phyloP scores from a whole-genome alignment of 768 basidiomycete genomes.

The Dendrothele bispora region DNA sequence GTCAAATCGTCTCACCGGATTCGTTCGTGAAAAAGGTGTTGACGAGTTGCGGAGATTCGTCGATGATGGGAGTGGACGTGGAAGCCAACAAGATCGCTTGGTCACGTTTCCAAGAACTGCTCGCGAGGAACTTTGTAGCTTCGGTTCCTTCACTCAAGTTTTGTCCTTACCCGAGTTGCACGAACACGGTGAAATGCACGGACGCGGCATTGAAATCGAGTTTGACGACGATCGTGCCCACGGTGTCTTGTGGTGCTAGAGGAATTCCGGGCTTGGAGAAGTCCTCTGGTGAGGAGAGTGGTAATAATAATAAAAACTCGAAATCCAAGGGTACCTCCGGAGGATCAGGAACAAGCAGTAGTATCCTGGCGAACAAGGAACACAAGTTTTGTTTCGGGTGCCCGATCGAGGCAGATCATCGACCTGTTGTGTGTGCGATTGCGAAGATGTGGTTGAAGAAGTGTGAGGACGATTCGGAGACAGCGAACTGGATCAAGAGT shows the following conservation, averaged over 20 bases:
- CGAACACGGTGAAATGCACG: conserved; percentile 89
- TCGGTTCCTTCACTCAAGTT: conserved; percentile 84
- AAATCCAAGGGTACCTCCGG: neutral
- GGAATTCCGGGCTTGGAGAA: conserved; percentile 36
- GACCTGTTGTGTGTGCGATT: conserved; percentile 86
- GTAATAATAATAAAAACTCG: neutral
- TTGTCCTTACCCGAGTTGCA: conserved; percentile 94
- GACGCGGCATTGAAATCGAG: conserved; percentile 74
- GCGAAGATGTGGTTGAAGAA: conserved; percentile 96
- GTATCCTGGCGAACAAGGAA: conserved; percentile 36
- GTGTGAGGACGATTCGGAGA: conserved; percentile 96
- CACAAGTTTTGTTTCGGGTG: conserved; percentile 97
- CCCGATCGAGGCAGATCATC: conserved; percentile 82
- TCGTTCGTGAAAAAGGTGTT: conserved; percentile 59
- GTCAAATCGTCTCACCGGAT: conserved; percentile 65
- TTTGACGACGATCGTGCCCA: conserved; percentile 81
- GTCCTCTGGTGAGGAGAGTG: neutral
- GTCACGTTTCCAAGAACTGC: conserved; percentile 80
- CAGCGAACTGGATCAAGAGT: conserved; percentile 99
- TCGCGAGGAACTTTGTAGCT: conserved; percentile 87
- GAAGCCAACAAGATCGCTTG: conserved; percentile 51
- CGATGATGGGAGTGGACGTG: conserved; percentile 23
- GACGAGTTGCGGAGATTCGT: conserved; percentile 19
- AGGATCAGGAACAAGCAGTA: neutral
- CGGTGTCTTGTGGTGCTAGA: conserved; percentile 77